phyloP scores from a whole-genome alignment of 208 protist genomes.

The Leishmania braziliensis region DNA sequence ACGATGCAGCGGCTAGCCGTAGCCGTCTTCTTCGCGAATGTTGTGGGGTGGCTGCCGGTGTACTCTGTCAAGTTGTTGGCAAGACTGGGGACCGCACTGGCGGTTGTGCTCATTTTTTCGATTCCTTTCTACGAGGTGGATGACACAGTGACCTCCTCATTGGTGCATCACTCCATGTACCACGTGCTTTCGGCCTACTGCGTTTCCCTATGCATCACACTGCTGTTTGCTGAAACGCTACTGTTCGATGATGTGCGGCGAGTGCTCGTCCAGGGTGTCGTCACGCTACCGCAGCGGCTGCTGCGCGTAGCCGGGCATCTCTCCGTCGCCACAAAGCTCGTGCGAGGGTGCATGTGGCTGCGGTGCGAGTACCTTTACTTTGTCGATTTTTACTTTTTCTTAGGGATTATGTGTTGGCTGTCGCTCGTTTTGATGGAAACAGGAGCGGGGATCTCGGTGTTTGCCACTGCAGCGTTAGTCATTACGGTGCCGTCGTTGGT shows the following conservation, averaged over 20 bases:
- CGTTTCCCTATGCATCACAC: slow-evolving; percentile 39
- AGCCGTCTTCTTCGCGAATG: slow-evolving; percentile 25
- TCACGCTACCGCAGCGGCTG: slow-evolving; percentile 26
- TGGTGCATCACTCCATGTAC: slow-evolving; percentile 7
- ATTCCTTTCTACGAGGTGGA: slow-evolving; percentile 27
- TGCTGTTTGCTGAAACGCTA: slow-evolving; percentile 38
- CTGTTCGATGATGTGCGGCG: slow-evolving; percentile 30
- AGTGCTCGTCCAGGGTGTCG: slow-evolving; percentile 20
- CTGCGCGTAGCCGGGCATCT: slow-evolving; percentile 21
- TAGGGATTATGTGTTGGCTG: slow-evolving; percentile 49
- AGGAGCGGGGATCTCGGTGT: slow-evolving; percentile 27
- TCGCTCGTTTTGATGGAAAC: slow-evolving; percentile 45
- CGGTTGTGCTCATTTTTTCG: slow-evolving; percentile 26
- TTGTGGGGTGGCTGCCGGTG: slow-evolving; percentile 28
- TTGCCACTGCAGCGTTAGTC: slow-evolving; percentile 20
- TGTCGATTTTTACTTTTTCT: slow-evolving; percentile 57
- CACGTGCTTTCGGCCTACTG: slow-evolving; percentile 35
- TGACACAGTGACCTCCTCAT: slow-evolving; percentile 18
- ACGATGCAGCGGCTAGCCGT: slow-evolving; percentile 34
- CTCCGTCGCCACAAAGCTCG: background rate
- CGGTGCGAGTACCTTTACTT: slow-evolving; percentile 46
- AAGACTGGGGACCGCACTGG: slow-evolving; percentile 8
- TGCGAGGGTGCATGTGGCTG: slow-evolving; percentile 15
- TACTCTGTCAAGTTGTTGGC: slow-evolving; percentile 20
- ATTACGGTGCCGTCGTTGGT: slow-evolving; percentile 29